Base-by-base conservation (phyloP, 2,329 filamentous ascomycete genomes). In the Chaetomium sp. region DNA sequence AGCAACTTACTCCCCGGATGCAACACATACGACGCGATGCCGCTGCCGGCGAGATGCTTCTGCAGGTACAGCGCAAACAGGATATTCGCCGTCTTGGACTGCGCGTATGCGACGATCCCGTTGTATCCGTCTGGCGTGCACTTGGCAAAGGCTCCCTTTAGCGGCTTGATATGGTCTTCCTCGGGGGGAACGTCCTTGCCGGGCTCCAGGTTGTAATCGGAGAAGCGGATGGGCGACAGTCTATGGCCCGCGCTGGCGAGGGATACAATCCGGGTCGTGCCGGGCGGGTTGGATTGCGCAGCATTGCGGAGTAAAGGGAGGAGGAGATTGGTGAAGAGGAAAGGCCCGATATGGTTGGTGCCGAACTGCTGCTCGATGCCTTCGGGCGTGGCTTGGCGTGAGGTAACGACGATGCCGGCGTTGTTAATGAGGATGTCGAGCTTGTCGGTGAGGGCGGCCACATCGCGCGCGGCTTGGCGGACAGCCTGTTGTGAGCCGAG, bases 61-160 rank as follows among this genome's bases (percentile, higher is more conserved):
- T 74, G 72, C 10, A 77, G 66, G 10, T 66, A 69, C 33, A 72
- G 55, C 0, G 68, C 72, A 56, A 77, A 76, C 46, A 78, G 62
- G 9, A 79, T 73, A 53, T 79, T 77, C 2, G 76, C 77, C 35
- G 76, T 76, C 65, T 81, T 81, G 61, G 74, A 76, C 60, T 78
- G 76, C 1, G 70, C 72, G 57, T 81, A 81, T 2, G 76, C 76
- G 12, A 70, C 59, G n/a, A 67, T 69, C 6, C 67, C 65, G 53
- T 70, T 65, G 52, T 73, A 74, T 4, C 70, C 70, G 48, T 72
- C 69, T 0, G 65, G 60, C 60, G 64, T 60, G 11, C 59, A 62
- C 51, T 64, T 70, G 12, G 57, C 64, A 47, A 71, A 71, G 0
- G 64, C 62, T 1, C 67, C 64, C 8, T 64, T 59, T 36, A 71